Evolutionary conservation across 169 alveolate genomes (phyloP).

Genomic region (Besnoitia besnoiti): DNA sequence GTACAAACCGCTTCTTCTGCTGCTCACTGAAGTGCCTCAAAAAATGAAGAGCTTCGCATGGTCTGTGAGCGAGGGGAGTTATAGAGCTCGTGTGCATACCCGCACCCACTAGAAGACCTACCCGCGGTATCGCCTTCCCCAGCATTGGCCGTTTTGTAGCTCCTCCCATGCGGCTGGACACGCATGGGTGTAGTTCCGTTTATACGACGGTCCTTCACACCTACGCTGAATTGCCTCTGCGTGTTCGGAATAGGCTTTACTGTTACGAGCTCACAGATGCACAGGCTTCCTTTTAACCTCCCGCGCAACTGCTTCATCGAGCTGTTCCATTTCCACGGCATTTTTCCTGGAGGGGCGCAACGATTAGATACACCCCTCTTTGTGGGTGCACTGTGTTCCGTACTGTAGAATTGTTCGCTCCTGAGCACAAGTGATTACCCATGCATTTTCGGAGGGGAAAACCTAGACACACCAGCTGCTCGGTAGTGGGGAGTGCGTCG

Average conservation of each 20-base stretch:
- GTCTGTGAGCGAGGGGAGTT: neutral
- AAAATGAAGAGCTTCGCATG: constrained; percentile 47
- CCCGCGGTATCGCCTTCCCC: constrained; percentile 58
- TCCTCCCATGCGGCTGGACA: constrained; percentile 41
- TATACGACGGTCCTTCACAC: constrained; percentile 45
- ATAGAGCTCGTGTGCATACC: neutral
- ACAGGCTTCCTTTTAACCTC: constrained; percentile 29
- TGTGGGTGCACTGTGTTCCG: too few relatives aligned
- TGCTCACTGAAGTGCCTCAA: neutral
- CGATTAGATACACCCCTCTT: too few relatives aligned
- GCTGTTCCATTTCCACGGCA: constrained; percentile 18
- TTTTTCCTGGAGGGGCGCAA: constrained; percentile 20
- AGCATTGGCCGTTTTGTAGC: constrained; percentile 28
- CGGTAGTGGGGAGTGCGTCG: constrained; percentile 51
- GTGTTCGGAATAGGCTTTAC: too few relatives aligned
- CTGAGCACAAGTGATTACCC: neutral
- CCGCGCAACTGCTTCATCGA: neutral
- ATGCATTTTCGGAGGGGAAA: too few relatives aligned
- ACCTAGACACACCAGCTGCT: constrained; percentile 6
- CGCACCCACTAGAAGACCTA: neutral
- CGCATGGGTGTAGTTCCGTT: neutral
- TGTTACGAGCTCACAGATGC: neutral
- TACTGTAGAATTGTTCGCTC: constrained; percentile 22
- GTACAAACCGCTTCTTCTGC: constrained; percentile 27
- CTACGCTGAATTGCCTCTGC: neutral